phyloP scores from a whole-genome alignment of 148 eudicot genomes.

The Fallopia convolvulus region DNA sequence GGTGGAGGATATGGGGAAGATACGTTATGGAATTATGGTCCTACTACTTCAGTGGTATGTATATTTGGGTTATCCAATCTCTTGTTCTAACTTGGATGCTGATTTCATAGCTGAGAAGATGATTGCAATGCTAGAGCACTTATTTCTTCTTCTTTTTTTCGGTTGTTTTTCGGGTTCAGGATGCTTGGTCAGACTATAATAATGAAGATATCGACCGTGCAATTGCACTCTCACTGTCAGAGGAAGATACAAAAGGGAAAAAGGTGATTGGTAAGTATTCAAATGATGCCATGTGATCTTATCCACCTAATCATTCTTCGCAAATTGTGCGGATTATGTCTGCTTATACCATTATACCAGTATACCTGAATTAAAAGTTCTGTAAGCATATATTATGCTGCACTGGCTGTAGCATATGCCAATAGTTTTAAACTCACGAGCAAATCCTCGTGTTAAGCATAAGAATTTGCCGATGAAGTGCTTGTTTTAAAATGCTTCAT shows the following conservation, averaged over 20 bases:
- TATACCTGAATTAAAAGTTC: not conserved
- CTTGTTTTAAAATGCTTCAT: not conserved
- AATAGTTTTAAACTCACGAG: not conserved
- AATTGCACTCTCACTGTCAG: slow-evolving; percentile 74
- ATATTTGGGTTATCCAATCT: not conserved
- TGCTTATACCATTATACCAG: not conserved
- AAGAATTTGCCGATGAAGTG: not conserved
- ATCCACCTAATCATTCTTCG: not conserved
- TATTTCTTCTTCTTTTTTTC: not conserved
- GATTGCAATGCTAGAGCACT: not conserved
- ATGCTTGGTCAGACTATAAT: slow-evolving; percentile 52
- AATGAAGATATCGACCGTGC: slow-evolving; percentile 82
- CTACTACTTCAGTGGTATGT: slow-evolving; percentile 46
- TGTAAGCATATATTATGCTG: not conserved
- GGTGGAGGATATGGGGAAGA: slow-evolving; percentile 60
- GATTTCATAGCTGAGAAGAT: not conserved
- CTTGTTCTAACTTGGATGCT: not conserved
- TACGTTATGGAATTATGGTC: slow-evolving; percentile 45
- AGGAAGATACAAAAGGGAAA: slow-evolving; percentile 69
- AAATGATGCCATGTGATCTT: not conserved
- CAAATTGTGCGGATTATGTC: not conserved
- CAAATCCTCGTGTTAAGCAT: not conserved
- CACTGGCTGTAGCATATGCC: not conserved
- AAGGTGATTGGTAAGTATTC: slow-evolving; percentile 59
- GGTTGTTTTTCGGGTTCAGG: slow-evolving; percentile 31